These are phyloP conservation scores for Phytophthora citrophthora DNA, from an alignment of 352 stramenopile species.

Conservation along the genomic window DNA sequence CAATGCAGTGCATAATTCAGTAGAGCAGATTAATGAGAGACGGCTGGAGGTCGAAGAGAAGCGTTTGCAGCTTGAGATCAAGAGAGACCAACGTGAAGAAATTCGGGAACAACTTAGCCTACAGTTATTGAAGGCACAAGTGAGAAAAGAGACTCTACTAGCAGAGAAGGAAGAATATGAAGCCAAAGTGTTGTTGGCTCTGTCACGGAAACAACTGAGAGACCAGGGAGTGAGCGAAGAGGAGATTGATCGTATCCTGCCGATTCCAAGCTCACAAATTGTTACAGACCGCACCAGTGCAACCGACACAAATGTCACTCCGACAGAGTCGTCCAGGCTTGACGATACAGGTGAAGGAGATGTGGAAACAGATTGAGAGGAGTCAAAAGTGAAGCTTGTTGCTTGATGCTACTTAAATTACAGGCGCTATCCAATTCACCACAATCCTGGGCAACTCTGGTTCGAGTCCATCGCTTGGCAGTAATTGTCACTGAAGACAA, in stretches of 20 bases:
- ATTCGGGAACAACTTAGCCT: constrained; percentile 46
- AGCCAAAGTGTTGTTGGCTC: constrained; percentile 48
- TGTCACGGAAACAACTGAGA: constrained; percentile 59
- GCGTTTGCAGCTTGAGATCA: constrained; percentile 55
- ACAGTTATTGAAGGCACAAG: constrained; percentile 55
- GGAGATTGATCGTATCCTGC: constrained; percentile 65
- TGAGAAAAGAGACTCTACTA: constrained; percentile 40
- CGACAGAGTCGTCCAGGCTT: no score
- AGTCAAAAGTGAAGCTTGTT: neutral
- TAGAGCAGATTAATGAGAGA: neutral
- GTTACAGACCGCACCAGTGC: no score
- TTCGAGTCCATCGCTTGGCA: constrained; percentile 75
- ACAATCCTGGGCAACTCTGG: constrained; percentile 48
- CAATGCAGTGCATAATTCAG: constrained; percentile 29
- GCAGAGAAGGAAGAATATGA: constrained; percentile 57
- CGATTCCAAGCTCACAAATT: constrained; percentile 18
- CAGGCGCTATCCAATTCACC: constrained; percentile 17
- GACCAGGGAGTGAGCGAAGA: constrained; percentile 54
- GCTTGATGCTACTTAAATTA: constrained; percentile 15
- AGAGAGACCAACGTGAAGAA: constrained; percentile 48
- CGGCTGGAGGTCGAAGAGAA: constrained; percentile 70
- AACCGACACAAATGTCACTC: no score
- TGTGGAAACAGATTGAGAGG: no score
- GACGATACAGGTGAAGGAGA: no score
- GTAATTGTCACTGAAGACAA: constrained; percentile 75